Conservation (phyloP, 306 rosid species). For the Medicago arabica region DNA sequence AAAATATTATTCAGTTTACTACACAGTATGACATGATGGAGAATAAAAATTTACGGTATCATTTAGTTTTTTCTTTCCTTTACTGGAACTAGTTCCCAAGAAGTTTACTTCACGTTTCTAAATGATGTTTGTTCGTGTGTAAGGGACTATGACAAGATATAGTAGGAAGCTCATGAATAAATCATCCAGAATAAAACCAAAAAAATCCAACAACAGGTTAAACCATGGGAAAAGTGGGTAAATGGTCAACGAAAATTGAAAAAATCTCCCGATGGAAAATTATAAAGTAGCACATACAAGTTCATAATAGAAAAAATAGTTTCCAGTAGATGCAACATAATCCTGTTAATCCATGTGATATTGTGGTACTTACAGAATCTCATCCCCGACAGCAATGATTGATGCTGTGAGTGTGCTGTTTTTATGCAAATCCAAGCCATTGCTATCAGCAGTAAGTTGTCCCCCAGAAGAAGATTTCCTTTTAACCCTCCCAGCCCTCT, state of each 20-base stretch:
- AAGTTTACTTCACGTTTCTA: background rate
- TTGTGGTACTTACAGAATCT: conserved; percentile 83
- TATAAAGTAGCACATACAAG: conserved; percentile 12
- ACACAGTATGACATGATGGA: conserved; percentile 24
- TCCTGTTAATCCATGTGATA: conserved; percentile 38
- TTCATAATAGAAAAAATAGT: conserved; percentile 23
- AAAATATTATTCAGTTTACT: conserved; percentile 33
- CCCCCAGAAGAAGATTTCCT: conserved; percentile 58
- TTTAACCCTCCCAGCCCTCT: conserved; percentile 93
- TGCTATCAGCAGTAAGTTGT: conserved; percentile 52
- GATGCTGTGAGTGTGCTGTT: conserved; percentile 75
- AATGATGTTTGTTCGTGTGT: background rate
- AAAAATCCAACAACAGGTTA: conserved; percentile 32
- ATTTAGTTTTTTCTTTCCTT: conserved; percentile 31
- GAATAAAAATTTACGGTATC: conserved; percentile 13
- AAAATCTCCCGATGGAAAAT: conserved; percentile 33
- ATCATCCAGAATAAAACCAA: conserved; percentile 3
- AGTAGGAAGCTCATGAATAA: conserved; percentile 8
- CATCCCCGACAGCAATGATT: conserved; percentile 87
- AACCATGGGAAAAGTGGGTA: conserved; percentile 8
- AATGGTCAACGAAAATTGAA: background rate
- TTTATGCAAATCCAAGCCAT: conserved; percentile 65
- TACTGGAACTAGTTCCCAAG: background rate
- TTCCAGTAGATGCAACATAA: conserved; percentile 27
- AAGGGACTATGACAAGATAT: background rate